Evolutionary conservation across 176 grass and related monocot genomes (phyloP), one percentile per base, ranked within the genome.

Genomic region (Cymbopogon citratus): DNA sequence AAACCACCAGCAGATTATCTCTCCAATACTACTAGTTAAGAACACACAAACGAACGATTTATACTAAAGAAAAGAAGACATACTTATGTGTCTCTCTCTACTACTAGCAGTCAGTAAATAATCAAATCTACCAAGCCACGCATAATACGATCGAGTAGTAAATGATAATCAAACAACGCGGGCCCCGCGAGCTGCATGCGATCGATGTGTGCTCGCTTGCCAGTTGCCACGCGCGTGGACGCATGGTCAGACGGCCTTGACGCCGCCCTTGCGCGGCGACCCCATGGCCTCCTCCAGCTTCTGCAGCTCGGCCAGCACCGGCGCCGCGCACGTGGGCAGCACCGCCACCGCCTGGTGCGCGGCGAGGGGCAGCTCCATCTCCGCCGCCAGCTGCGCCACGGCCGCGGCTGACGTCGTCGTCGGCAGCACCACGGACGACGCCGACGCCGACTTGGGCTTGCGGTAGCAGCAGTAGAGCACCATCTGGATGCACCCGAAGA

Each of bases 401-500:
- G 2, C n/a, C 8, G 27, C 35, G 3, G 40, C 48, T 12, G 0
- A 34, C 26, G 68, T 71, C 27, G 69, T 74, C 76, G 83, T 73
- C 16, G 83, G 83, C 66, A 78, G 73, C 3, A 82, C 74, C 44
- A 60, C 68, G 34, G 57, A 56, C 49, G 51, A 8, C 59, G 59
- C 35, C 49, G 51, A 8, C 59, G 59, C 35, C 33, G 78, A 7
- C 49, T 61, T 78, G 63, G 81, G 83, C 57, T 89, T 95, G 10
- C 77, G 78, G 91, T 90, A 97, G 74, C 73, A 87, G 33, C 87
- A 84, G 84, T 94, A 92, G 72, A 94, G 86, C 45, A 65, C 66
- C 91, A 97, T 97, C 83, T 97, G 94, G 36, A 68, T 43, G 69
- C 87, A 54, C 16, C 94, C 90, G 80, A 97, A 92, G 74, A 90